These are phyloP conservation scores for Verticillium isaacii DNA, from an alignment of 2,329 filamentous ascomycete genomes.

Conservation along the genomic window DNA sequence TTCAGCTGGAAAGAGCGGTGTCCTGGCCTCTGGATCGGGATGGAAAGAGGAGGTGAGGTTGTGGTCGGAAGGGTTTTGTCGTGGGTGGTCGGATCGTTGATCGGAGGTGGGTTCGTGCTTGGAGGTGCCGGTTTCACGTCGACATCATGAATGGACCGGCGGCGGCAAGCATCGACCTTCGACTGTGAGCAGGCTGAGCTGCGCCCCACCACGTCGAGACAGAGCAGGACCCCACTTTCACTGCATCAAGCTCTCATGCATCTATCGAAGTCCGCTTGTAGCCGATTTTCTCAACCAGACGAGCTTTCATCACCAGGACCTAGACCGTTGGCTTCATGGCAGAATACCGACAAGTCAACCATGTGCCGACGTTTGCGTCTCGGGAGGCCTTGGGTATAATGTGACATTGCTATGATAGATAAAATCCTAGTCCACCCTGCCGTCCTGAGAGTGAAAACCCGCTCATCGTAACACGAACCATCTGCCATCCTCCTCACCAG, in stretches of 20 bases:
- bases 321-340: neutral
- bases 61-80: conserved; percentile 3
- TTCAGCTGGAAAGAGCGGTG: neutral
- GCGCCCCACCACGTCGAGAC: neutral
- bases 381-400: neutral
- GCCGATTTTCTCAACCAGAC: neutral
- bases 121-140: neutral
- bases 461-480: neutral
- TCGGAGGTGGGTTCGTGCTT: neutral
- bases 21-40: conserved; percentile 7
- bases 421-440: neutral
- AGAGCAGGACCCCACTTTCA: neutral
- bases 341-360: neutral
- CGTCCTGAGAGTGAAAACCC: neutral
- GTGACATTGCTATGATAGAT: neutral
- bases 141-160: neutral
- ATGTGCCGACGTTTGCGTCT: neutral
- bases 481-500: conserved; percentile 26
- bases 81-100: neutral
- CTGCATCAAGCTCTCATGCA: neutral
- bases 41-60: neutral
- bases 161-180: neutral
- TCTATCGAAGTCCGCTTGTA: neutral
- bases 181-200: neutral
- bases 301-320: too few species aligned